These are phyloP conservation scores for Theobroma cacao DNA, from an alignment of 345 rosid genomes.

Conservation along the genomic window DNA sequence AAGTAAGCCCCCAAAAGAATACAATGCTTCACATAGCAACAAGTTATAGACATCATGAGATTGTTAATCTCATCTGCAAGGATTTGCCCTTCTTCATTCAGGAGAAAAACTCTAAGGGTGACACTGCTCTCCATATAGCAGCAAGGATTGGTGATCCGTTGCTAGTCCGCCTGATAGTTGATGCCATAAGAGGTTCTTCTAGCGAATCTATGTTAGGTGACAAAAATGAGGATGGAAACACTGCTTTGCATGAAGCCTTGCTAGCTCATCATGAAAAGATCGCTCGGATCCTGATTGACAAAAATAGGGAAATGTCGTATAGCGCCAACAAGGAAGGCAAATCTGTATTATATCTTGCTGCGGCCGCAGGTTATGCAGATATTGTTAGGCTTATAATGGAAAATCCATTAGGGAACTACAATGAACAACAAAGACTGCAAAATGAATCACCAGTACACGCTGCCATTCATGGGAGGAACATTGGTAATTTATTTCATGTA, in stretches of 20 bases:
- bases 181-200: neutral
- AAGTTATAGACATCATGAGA: neutral
- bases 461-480: conserved; percentile 7
- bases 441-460: neutral
- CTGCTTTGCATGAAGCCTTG: conserved; percentile 3
- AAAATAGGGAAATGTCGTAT: neutral
- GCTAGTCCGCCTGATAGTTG: neutral
- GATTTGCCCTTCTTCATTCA: neutral
- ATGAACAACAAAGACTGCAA: neutral
- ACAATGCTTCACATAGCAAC: conserved; percentile 8
- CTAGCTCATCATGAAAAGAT: neutral
- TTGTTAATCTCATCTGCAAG: conserved; percentile 9
- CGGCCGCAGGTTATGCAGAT: neutral
- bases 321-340: neutral
- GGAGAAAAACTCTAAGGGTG: neutral
- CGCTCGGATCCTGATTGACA: neutral
- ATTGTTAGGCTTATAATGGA: conserved; percentile 7
- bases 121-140: conserved; percentile 2
- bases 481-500: neutral
- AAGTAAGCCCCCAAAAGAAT: neutral
- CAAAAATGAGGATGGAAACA: neutral
- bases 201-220: neutral
- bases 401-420: neutral
- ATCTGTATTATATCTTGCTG: neutral
- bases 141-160: neutral